Base-by-base conservation (phyloP, 345 rosid genomes). In the Cardamine occulta region DNA sequence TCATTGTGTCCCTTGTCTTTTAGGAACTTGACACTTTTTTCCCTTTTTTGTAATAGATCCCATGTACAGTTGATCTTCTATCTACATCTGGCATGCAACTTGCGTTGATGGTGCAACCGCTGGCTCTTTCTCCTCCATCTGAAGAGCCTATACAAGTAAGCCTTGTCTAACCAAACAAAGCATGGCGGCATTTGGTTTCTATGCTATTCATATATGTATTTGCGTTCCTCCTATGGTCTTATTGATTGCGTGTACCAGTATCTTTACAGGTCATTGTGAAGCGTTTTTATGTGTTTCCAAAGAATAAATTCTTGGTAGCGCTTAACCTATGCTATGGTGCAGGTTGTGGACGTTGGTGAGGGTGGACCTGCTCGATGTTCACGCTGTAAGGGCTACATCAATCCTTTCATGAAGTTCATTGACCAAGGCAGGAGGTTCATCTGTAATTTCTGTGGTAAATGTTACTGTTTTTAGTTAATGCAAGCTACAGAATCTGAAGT, bases 331-430 rank as follows among this genome's bases (percentile, higher is more conserved):
- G 31, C 65, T 70, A 37, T 74, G 69, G 58, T 66, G 59, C 69
- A 93, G 97, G 84, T 88, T 72, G 97, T 91, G 70, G 98, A 93
- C 82, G 91, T 93, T 68, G 98, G 98, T 58, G 97, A 93, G 77
- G 71, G 83, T 73, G 97, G 97, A 60, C 98, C 96, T 40, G 89
- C 91, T 21, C 87, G 97, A 75, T 93, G 97, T 86, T 87, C 96
- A 75, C 90, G 91, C 67, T 93, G 97, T 85, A 93, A 93, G 83
- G 98, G 91, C 23, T 93, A 93, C 82, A 85, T 89, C 80, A 93
- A 93, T 80, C 98, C 97, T 84, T 85, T 91, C 74, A 87, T 89
- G 97, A 93, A 83, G 82, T 91, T 93, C 77, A 79, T 87, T 80
- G 96, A 93, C 81, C 98, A 89, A 71, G 98, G 98, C 75, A 88